Base-by-base conservation (phyloP, 306 rosid genomes). In the Ormosia emarginata region DNA sequence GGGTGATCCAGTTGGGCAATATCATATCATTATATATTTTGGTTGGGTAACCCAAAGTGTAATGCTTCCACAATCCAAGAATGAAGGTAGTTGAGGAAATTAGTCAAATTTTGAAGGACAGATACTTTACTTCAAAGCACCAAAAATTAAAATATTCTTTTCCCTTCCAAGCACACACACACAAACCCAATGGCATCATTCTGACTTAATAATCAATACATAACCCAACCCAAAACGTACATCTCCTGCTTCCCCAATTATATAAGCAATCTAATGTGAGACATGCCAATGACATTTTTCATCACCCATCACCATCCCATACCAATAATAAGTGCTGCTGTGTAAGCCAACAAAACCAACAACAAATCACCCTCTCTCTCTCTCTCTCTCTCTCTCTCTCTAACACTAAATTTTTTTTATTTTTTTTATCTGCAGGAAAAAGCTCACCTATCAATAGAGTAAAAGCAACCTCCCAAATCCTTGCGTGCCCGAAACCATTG, bases 51-150 rank as follows among this genome's bases (percentile, higher is more conserved):
- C 7, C 30, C 13, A 63, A 77, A 56, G 76, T 7, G 77, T 79
- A 66, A 63, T 70, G 40, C 18, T 56, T 39, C 70, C 15, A 63
- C 47, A 64, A 58, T 77, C 59, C 40, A 80, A 57, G 74, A 46
- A 53, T 30, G 36, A 62, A 29, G 68, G 58, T 1, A 9, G 75
- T 18, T 59, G 15, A 37, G 82, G 52, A 58, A 77, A 68, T 74
- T n/a, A 53, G 58, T 46, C 11, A 74, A 78, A 67, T 44, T 73
- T 67, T 12, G 37, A 83, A 75, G 68, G 81, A 66, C 30, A 70
- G 78, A 85, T 91, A 40, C 95, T 91, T 93, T 85, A 87, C 96
- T 90, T 90, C 78, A 69, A 93, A 88, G 91, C 80, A 77, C 74
- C 50, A 71, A 81, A 86, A 83, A 69, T 32, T 14, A 56, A 80